Evolutionary conservation across 148 eudicot species (phyloP).

Genomic region (Silene latifolia): DNA sequence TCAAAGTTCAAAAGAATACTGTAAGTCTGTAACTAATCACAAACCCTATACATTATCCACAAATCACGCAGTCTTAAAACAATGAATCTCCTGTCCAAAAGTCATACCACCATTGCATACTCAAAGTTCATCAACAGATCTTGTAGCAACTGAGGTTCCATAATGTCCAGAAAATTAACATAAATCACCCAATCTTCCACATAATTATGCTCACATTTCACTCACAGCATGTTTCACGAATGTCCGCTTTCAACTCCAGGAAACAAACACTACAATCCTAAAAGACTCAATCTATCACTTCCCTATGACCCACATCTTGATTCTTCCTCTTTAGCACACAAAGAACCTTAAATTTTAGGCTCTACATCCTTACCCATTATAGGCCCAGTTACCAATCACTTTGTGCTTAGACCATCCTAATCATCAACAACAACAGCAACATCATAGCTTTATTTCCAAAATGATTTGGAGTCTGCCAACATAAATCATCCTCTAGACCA

Average conservation of each 20-base stretch:
- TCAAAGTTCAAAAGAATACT: background rate
- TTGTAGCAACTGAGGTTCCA: background rate
- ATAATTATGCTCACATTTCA: background rate
- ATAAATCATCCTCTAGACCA: too few relatives aligned
- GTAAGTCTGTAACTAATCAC: background rate
- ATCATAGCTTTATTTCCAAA: too few relatives aligned
- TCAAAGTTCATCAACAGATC: background rate
- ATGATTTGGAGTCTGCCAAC: background rate
- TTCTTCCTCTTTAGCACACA: slow-evolving; percentile 3
- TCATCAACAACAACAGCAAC: too few relatives aligned
- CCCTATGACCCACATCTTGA: background rate
- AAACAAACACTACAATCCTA: background rate
- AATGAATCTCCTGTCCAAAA: background rate
- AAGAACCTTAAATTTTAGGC: background rate
- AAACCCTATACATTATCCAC: background rate
- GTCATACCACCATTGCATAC: background rate
- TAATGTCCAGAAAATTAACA: slow-evolving; percentile 5
- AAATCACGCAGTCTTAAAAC: background rate
- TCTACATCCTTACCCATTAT: background rate
- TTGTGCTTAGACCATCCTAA: background rate
- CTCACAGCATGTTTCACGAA: background rate
- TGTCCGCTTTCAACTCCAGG: background rate
- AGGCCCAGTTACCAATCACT: background rate
- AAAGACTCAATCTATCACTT: background rate
- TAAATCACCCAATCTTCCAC: background rate